phyloP scores from a whole-genome alignment of 2,329 filamentous ascomycete genomes.

The Talaromyces sp. region DNA sequence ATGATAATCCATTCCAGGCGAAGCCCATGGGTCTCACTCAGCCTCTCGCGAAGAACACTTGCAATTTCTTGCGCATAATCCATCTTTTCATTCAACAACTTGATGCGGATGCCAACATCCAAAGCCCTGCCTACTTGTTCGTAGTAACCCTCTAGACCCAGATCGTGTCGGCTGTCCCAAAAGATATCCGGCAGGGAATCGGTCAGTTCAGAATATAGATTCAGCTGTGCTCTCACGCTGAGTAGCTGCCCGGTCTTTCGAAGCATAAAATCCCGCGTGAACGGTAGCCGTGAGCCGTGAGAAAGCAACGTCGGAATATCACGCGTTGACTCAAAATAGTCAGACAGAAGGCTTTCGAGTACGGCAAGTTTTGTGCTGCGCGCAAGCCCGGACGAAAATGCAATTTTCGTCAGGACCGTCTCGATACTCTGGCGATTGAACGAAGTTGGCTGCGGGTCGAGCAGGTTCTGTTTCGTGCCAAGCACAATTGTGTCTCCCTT shows the following conservation, averaged over 20 bases:
- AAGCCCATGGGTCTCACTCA: slow-evolving; percentile 84
- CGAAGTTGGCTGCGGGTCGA: slow-evolving; percentile 14
- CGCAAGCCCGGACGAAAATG: slow-evolving; percentile 90
- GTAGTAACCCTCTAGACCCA: slow-evolving; percentile 90
- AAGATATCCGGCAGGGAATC: slow-evolving; percentile 94
- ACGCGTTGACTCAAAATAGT: slow-evolving; percentile 82
- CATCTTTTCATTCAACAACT: slow-evolving; percentile 91
- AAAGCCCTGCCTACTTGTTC: slow-evolving; percentile 85
- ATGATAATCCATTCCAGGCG: slow-evolving; percentile 96
- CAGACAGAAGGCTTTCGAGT: slow-evolving; percentile 72
- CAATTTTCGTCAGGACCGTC: slow-evolving; percentile 81
- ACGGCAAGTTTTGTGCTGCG: slow-evolving; percentile 90
- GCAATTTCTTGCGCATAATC: slow-evolving; percentile 97
- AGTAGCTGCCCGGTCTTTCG: slow-evolving; percentile 91
- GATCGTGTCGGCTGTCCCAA: slow-evolving; percentile 86
- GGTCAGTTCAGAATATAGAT: slow-evolving; percentile 93
- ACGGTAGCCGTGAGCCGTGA: slow-evolving; percentile 56
- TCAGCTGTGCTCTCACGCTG: slow-evolving; percentile 82
- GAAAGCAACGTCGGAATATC: slow-evolving; percentile 74
- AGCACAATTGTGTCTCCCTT: slow-evolving; percentile 84
- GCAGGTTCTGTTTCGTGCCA: slow-evolving; percentile 57
- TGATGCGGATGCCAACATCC: slow-evolving; percentile 87
- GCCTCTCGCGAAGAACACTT: slow-evolving; percentile 75
- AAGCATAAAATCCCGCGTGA: slow-evolving; percentile 71
- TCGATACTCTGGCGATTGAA: slow-evolving; percentile 41